These are phyloP conservation scores for Phytophthora fragariaefolia DNA, from an alignment of 352 stramenopile genomes.

Conservation along the genomic window DNA sequence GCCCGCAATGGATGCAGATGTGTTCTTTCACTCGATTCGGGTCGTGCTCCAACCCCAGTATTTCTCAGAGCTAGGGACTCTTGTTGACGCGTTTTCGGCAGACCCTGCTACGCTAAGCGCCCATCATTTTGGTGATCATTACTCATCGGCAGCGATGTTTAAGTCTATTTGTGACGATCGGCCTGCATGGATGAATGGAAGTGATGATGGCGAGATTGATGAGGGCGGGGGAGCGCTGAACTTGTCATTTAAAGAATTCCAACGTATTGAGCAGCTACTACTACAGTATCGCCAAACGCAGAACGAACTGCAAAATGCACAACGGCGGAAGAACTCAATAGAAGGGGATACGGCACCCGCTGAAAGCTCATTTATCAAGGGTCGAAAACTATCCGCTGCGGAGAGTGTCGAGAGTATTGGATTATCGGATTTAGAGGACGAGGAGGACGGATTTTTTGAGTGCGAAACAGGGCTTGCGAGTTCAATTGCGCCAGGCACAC, in stretches of 20 bases:
- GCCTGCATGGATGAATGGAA: conserved; percentile 58
- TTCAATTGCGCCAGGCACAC: conserved; percentile 41
- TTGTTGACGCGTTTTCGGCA: conserved; percentile 71
- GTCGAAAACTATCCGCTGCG: conserved; percentile 63
- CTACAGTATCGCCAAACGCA: conserved; percentile 82
- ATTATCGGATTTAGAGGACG: conserved; percentile 85
- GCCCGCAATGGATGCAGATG: conserved; percentile 74
- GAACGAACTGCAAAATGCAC: conserved; percentile 56
- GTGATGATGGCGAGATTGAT: conserved; percentile 45
- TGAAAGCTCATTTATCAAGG: conserved; percentile 33
- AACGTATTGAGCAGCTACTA: conserved; percentile 86
- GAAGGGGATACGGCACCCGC: conserved; percentile 2
- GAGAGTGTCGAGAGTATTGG: conserved; percentile 85
- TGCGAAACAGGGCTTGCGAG: conserved; percentile 64
- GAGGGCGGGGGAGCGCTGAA: conserved; percentile 44
- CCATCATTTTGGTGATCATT: conserved; percentile 32
- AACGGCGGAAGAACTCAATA: conserved; percentile 32
- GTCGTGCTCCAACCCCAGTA: conserved; percentile 85
- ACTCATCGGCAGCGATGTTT: conserved; percentile 65
- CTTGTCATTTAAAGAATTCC: conserved; percentile 82
- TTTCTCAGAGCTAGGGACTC: conserved; percentile 71
- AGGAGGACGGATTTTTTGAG: conserved; percentile 83
- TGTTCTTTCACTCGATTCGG: conserved; percentile 86
- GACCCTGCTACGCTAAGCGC: conserved; percentile 26
- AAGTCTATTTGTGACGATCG: conserved; percentile 75